Conservation (phyloP, 2,329 filamentous ascomycete genomes). For the Triangularia verruculosa region DNA sequence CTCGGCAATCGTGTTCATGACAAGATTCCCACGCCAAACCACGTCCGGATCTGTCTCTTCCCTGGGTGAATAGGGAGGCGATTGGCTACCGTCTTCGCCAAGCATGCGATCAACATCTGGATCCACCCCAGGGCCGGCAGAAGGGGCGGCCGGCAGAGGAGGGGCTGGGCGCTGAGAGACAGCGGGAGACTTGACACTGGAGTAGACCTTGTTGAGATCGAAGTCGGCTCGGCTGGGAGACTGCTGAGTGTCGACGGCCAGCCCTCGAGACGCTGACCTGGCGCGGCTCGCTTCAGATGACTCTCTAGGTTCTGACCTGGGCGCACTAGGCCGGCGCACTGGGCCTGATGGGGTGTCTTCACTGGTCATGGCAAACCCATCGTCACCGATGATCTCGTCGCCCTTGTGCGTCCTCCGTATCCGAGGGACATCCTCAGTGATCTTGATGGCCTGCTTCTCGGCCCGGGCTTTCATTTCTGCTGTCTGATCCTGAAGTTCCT, state of each 20-base stretch:
- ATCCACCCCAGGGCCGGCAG: slow-evolving; percentile 66
- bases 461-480: slow-evolving; percentile 73
- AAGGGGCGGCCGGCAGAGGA: slow-evolving; percentile 44
- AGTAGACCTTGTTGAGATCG: slow-evolving; percentile 83
- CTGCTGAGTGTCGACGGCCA: slow-evolving; percentile 47
- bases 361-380: slow-evolving; percentile 43
- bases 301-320: slow-evolving; percentile 24
- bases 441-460: slow-evolving; percentile 81
- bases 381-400: slow-evolving; percentile 82
- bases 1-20: slow-evolving; percentile 74
- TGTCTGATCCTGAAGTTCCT: slow-evolving; percentile 77
- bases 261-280: slow-evolving; percentile 29
- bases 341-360: slow-evolving; percentile 42
- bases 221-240: slow-evolving; percentile 62
- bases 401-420: slow-evolving; percentile 92
- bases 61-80: slow-evolving; percentile 76
- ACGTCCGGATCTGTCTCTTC: slow-evolving; percentile 67
- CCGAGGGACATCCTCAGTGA: slow-evolving; percentile 71
- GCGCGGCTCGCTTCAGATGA: slow-evolving; percentile 14
- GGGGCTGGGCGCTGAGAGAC: slow-evolving; percentile 43
- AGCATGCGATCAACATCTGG: slow-evolving; percentile 87
- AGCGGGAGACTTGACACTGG: slow-evolving; percentile 73
- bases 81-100: slow-evolving; percentile 70
- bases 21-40: slow-evolving; percentile 73
- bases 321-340: slow-evolving; percentile 35